These are phyloP conservation scores for Taphrina deformans DNA, from an alignment of 1,139 yeast genomes.

Conservation along the genomic window DNA sequence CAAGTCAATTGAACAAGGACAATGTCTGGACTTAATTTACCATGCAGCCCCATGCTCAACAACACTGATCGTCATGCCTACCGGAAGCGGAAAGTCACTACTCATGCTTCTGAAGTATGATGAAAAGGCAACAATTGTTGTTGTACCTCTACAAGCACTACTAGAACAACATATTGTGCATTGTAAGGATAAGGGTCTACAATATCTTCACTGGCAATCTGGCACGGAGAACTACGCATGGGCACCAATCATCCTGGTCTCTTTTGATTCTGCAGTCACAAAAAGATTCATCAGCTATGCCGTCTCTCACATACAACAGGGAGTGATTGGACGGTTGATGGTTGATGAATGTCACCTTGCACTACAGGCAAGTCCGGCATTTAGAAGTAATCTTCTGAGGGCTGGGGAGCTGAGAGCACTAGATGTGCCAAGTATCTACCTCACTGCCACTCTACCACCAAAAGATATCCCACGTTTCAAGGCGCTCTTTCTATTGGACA, in stretches of 20 bases:
- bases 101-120: background rate
- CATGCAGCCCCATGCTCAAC: background rate
- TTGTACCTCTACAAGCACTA: background rate
- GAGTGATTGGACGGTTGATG: background rate
- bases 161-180: background rate
- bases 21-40: background rate
- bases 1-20: background rate
- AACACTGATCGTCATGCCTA: background rate
- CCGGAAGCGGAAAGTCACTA: background rate
- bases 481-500: background rate
- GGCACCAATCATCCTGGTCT: background rate
- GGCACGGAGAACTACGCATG: background rate
- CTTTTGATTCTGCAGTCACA: background rate
- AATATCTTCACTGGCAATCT: background rate
- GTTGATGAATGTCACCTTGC: background rate
- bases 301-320: background rate
- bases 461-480: background rate
- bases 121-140: background rate
- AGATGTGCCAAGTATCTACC: background rate
- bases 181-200: background rate
- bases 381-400: background rate
- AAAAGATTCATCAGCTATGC: background rate
- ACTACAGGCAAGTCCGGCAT: background rate
- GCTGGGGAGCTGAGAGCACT: background rate
- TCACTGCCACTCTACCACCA: background rate